Base-by-base conservation (phyloP, 1,284 basidiomycete genomes). In the Athelia psychrophila region DNA sequence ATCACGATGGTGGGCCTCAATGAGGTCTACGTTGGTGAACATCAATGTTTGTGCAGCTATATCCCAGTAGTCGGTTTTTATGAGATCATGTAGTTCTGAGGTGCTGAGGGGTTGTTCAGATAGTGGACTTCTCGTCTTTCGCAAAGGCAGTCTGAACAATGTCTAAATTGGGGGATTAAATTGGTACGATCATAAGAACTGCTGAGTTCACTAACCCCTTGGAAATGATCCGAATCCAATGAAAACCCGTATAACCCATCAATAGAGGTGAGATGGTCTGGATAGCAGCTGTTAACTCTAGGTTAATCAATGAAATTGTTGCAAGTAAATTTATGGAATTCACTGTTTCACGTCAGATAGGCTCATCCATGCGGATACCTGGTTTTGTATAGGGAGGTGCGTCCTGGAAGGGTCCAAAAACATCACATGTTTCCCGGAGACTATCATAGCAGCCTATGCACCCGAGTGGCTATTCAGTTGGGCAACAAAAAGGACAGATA, bases 401-500 rank as follows among this genome's bases (percentile, higher is more conserved):
- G 51, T 56, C 44, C 70, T 70, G 2, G 70, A 71, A 0, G 79
- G 79, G 54, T 79, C 74, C 15, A 81, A 56, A 49, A 80, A 73
- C 10, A 78, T 50, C 1, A 79, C 67, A 24, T 57, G 52, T 2
- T 63, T 56, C 25, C 71, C 70, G 1, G 79, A 79, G 9, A 80
- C 59, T 33, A 81, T 66, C 60, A 75, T 72, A 2, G 70, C 70
- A 24, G 78, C 54, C 77, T 79, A 52, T 13, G 5, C 13, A 50
- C 54, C 44, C 20, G 38, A 18, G 18, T 42, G n/a, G 20, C n/a
- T 22, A 19, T 19, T 2, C 30, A 9, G 23, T 35, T 38, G 27
- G 5, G 13, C 5, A 30, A 13, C 27, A 30, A 30, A 30, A 42
- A 35, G 23, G 13, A 13, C n/a, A n/a, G n/a, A n/a, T n/a, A n/a